phyloP scores from a whole-genome alignment of 2,329 filamentous ascomycete genomes.

The Raffaelea ambrosiae region DNA sequence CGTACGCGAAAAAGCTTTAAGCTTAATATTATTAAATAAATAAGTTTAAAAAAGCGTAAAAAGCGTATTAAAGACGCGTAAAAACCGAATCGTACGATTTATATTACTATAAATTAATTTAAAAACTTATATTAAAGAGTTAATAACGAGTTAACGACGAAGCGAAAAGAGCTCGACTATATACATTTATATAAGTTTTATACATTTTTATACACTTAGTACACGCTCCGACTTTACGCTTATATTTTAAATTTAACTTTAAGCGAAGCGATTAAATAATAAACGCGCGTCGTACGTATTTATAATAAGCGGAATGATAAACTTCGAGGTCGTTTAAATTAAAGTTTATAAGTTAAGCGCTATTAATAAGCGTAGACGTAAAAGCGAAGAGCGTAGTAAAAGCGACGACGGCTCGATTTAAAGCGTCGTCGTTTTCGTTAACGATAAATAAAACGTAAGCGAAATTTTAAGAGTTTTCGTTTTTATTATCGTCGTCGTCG shows the following conservation, averaged over 20 bases:
- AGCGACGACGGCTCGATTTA: background rate
- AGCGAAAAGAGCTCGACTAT: too few relatives aligned
- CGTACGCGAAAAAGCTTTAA: too few relatives aligned
- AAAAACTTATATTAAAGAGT: background rate
- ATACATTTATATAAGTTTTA: too few relatives aligned
- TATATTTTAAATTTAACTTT: too few relatives aligned
- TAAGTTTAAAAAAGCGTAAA: background rate
- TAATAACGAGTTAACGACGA: background rate
- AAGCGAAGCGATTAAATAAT: background rate
- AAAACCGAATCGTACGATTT: too few relatives aligned
- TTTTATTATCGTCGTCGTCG: background rate
- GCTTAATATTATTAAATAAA: background rate
- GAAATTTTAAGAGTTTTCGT: background rate
- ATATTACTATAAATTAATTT: background rate
- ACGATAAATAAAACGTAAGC: too few relatives aligned
- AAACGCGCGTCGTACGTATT: background rate
- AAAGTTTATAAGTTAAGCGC: too few relatives aligned
- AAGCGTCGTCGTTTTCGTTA: background rate
- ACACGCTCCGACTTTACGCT: too few relatives aligned
- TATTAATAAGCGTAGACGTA: too few relatives aligned
- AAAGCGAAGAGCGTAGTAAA: background rate
- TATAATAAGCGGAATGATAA: background rate
- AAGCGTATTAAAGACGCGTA: too few relatives aligned
- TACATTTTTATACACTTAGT: too few relatives aligned
- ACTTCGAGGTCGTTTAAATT: too few relatives aligned